Evolutionary conservation across 345 rosid genomes (phyloP), one percentile per base, ranked within the genome.

Genomic region (Trapa bicornis): DNA sequence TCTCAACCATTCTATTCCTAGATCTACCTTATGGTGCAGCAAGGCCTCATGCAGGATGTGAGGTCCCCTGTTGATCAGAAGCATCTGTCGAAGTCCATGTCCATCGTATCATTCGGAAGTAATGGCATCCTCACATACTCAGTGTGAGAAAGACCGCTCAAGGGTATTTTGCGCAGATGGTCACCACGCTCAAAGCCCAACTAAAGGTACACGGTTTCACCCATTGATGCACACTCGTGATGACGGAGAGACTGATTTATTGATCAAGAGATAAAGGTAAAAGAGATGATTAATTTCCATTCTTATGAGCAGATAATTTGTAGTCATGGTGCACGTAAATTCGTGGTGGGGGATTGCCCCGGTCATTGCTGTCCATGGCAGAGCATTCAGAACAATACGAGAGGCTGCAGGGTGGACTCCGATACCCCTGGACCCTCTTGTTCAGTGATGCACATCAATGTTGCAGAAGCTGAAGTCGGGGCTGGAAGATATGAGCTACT

Each of bases 101-200:
- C 80, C 68, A 37, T 37, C 29, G 38, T 84, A 38, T 80, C 80
- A 13, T 81, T 82, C 0, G 95, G 96, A 0, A 87, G 91, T 77
- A 89, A 92, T 15, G 92, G 87, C 70, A 56, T 92, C 58, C 78
- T 86, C 8, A 82, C 72, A 47, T 89, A 86, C 64, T 80, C 66
- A 35, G 78, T 52, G 79, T 77, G 22, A 65, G 78, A 53, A 64
- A 67, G 42, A 65, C 16, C 70, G 75, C 87, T 29, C 85, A 72
- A 38, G 75, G 75, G 45, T 85, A 78, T 64, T 73, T 83, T 12
- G 75, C 71, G 57, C 62, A 52, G 47, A 82, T 89, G 89, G 80
- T 75, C 35, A 57, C 67, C 47, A 74, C 80, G 16, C 80, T 89
- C 13, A 79, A 86, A 69, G 81, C 61, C 13, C 89, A 80, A 3